Evolutionary conservation across 2,329 filamentous ascomycete species (phyloP).

Genomic region (Calonectria montana): DNA sequence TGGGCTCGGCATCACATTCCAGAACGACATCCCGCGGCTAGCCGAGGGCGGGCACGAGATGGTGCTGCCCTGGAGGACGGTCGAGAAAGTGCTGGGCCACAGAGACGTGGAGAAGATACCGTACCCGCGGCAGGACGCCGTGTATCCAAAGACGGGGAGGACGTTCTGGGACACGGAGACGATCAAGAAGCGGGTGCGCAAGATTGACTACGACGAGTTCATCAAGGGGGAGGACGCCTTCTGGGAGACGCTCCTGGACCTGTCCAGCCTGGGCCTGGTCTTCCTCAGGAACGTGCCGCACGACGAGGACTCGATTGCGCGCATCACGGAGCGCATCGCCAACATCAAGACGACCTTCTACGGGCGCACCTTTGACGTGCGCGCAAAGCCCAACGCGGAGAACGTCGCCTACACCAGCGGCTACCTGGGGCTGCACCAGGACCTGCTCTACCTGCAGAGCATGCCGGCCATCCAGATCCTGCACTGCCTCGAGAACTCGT

Average conservation of each 20-base stretch:
- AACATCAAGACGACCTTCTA: conserved; percentile 89
- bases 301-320: conserved; percentile 71
- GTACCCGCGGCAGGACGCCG: conserved; percentile 39
- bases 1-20: conserved; percentile 71
- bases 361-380: conserved; percentile 90
- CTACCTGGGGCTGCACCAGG: conserved; percentile 90
- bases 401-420: conserved; percentile 92
- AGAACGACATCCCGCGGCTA: conserved; percentile 54
- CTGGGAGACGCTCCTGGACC: conserved; percentile 68
- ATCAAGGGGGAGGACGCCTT: conserved; percentile 70
- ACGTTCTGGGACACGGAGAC: conserved; percentile 54
- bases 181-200: conserved; percentile 58
- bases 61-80: conserved; percentile 48
- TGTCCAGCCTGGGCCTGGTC: conserved; percentile 77
- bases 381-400: conserved; percentile 80
- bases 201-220: conserved; percentile 78
- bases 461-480: conserved; percentile 87
- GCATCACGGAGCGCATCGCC: conserved; percentile 79
- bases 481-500: conserved; percentile 87
- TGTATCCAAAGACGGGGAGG: conserved; percentile 48
- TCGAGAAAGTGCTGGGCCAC: conserved; percentile 48
- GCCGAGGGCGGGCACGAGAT: conserved; percentile 47
- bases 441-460: conserved; percentile 85
- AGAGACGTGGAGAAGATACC: conserved; percentile 33
- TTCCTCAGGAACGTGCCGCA: conserved; percentile 82